These are phyloP conservation scores for Erodium trifolium DNA, from an alignment of 441 rosid genomes.

Conservation along the genomic window DNA sequence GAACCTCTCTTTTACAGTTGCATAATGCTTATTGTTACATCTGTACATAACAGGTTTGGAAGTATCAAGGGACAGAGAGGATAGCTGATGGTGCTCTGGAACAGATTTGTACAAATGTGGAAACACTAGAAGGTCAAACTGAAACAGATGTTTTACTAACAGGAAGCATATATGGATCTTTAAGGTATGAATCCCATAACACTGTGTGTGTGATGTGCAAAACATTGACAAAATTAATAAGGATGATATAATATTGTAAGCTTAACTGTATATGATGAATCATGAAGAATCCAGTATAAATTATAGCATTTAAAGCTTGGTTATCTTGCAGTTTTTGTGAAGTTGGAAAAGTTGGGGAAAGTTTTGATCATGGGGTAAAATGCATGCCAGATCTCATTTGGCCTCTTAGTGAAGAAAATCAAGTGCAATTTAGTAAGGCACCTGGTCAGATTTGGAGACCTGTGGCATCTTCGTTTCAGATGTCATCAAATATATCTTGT, in stretches of 20 bases:
- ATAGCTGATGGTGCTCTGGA: conserved; percentile 51
- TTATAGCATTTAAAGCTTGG: conserved; percentile 37
- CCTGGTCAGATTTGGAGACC: conserved; percentile 43
- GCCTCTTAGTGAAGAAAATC: conserved; percentile 28
- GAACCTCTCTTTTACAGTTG: background rate
- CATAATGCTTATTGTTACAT: background rate
- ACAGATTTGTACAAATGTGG: conserved; percentile 28
- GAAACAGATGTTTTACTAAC: conserved; percentile 38
- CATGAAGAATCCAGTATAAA: conserved; percentile 16
- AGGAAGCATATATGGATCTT: conserved; percentile 44
- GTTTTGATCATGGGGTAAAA: conserved; percentile 31
- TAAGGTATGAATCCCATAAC: conserved; percentile 42
- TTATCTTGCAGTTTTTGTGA: conserved; percentile 60
- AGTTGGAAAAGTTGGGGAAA: conserved; percentile 46
- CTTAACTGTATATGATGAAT: background rate
- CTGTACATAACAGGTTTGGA: conserved; percentile 38
- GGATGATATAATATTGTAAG: background rate
- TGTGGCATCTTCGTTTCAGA: conserved; percentile 21
- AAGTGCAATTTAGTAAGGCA: conserved; percentile 26
- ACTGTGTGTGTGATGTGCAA: conserved; percentile 9
- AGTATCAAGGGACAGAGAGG: conserved; percentile 27
- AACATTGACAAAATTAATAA: background rate
- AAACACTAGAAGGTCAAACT: conserved; percentile 47
- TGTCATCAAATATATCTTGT: conserved; percentile 49
- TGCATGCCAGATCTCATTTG: conserved; percentile 44